These are phyloP conservation scores for Ceratobasidium sp. DNA, from an alignment of 1,284 basidiomycete species.

Conservation along the genomic window DNA sequence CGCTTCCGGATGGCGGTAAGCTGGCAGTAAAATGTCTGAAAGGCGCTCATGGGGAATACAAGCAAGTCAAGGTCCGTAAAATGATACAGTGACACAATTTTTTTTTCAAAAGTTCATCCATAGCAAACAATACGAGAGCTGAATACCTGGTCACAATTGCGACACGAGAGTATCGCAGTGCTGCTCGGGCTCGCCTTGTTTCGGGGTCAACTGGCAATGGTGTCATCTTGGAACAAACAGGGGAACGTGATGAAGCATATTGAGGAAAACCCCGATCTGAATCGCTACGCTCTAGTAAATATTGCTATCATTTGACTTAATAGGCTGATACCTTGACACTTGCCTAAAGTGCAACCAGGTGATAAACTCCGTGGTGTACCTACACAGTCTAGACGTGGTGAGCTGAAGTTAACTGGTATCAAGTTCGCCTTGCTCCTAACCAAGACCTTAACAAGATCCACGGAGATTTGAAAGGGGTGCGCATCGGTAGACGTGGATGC, in stretches of 20 bases:
- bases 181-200: background rate
- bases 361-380: background rate
- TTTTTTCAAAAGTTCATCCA: no score
- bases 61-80: no score
- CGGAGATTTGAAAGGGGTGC: conserved; percentile 21
- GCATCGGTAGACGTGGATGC: background rate
- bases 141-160: background rate
- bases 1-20: no score
- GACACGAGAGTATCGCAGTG: background rate
- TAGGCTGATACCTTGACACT: background rate
- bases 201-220: conserved; percentile 6
- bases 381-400: background rate
- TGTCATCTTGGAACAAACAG: background rate
- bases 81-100: no score
- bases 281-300: background rate
- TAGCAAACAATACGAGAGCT: conserved; percentile 12
- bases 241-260: background rate
- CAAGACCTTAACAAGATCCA: background rate
- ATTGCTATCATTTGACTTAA: no score
- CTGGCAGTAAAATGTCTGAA: no score
- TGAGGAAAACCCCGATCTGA: background rate
- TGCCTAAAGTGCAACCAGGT: background rate
- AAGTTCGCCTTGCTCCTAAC: background rate
- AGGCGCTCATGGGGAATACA: no score
- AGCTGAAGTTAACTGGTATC: background rate